Base-by-base conservation (phyloP, 345 rosid genomes). In the Garcia nutans region DNA sequence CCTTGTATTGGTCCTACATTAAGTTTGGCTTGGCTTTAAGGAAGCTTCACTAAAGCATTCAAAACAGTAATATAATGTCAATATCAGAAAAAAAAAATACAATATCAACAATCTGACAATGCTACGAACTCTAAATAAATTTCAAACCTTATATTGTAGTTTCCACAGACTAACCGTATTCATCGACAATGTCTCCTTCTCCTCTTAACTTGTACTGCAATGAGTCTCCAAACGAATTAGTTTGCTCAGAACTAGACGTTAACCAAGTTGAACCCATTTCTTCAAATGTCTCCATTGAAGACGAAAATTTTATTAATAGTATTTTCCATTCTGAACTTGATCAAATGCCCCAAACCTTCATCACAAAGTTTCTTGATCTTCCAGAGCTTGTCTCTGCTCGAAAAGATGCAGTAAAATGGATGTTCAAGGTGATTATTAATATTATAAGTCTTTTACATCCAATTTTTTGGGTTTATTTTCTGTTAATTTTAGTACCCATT, bases 321-420 rank as follows among this genome's bases (percentile, higher is more conserved):
- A 54, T 80, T 37, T 81, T 85, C 12, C 69, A 78, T 66, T 80
- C 81, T 7, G 84, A 85, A 71, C 71, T 65, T n/a, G 82, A 82
- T 74, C 85, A 76, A 24, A 70, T 66, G 82, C 71, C 59, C 16
- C 77, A 44, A 58, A 49, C 52, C 3, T 66, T 59, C 63, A 33
- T 74, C 11, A 42, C 58, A 3, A 24, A 41, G 26, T 59, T 73
- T 62, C 31, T 71, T 62, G 64, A 63, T 20, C 63, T 70, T 44
- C 81, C 79, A 17, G 73, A 55, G 24, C 26, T 76, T 64, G 68
- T 44, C 42, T n/a, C 62, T 33, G 79, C 82, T 73, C 82, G 81
- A 52, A 75, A 49, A 47, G 76, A 82, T 65, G 83, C 84, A 33
- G 59, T 86, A 55, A 72, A 67, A 60, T 86, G 89, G 87, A 84